Conservation (phyloP, 306 rosid species). For the Arachis hypogaea region DNA sequence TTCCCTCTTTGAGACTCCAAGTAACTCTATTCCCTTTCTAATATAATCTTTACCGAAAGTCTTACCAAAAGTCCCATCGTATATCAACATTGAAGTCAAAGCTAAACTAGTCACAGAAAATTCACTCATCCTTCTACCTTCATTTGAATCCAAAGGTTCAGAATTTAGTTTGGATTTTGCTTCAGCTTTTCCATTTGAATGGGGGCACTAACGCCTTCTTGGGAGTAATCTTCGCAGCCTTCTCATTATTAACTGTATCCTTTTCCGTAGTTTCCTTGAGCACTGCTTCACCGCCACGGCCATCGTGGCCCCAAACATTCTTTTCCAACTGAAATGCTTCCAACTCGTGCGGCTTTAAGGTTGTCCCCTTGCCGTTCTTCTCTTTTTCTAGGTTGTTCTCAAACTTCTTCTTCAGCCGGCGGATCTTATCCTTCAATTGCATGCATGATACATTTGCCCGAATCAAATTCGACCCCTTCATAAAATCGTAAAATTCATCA, state of each 20-base stretch:
- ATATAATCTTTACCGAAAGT: no score
- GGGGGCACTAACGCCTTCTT: constrained; percentile 40
- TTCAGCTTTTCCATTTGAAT: not conserved
- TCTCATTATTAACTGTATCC: constrained; percentile 1
- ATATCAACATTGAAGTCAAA: no score
- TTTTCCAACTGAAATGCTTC: constrained; percentile 52
- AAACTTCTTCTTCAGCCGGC: no score
- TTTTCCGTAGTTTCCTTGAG: no score
- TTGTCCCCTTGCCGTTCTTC: not conserved
- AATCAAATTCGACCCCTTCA: constrained; percentile 40
- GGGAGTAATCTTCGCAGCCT: constrained; percentile 33
- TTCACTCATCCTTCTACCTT: no score
- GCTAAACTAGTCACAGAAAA: no score
- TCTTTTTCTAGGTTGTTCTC: no score
- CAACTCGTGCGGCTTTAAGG: constrained; percentile 48
- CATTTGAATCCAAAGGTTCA: no score
- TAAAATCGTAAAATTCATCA: constrained; percentile 42
- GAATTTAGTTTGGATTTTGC: constrained; percentile 18
- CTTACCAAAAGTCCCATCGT: no score
- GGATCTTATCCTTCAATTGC: constrained; percentile 42
- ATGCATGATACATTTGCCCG: constrained; percentile 42
- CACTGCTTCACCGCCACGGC: not conserved
- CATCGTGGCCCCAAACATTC: constrained; percentile 51
- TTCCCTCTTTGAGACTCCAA: no score
- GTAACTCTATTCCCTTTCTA: no score